phyloP scores from a whole-genome alignment of 2,329 filamentous ascomycete genomes.

The Parastagonospora avenae region DNA sequence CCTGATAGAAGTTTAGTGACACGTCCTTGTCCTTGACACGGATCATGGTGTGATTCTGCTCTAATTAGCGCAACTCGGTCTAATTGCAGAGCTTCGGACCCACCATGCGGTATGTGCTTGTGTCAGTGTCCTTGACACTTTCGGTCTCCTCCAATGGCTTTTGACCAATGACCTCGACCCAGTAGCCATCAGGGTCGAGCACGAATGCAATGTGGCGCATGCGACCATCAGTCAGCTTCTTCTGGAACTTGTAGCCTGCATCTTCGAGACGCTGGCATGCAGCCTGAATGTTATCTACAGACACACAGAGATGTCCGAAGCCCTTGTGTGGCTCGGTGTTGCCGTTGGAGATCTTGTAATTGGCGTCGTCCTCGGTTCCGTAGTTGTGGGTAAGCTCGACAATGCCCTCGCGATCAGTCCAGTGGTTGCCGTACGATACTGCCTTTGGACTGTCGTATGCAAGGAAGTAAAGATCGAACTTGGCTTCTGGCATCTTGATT shows the following conservation, averaged over 20 bases:
- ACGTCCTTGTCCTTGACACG: constrained; percentile 73
- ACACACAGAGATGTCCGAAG: constrained; percentile 83
- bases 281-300: constrained; percentile 72
- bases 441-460: constrained; percentile 81
- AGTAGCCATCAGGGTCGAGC: constrained; percentile 76
- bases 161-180: constrained; percentile 80
- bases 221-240: constrained; percentile 85
- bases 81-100: neutral
- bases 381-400: constrained; percentile 86
- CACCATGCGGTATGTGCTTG: constrained; percentile 72
- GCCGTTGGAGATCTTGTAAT: constrained; percentile 83
- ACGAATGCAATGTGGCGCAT: constrained; percentile 79
- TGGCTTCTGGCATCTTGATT: constrained; percentile 80
- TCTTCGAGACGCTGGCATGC: constrained; percentile 89
- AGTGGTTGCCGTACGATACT: constrained; percentile 73
- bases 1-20: constrained; percentile 62
- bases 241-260: constrained; percentile 92
- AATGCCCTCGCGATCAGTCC: constrained; percentile 83
- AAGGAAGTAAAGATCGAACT: constrained; percentile 96
- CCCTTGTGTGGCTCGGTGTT: constrained; percentile 89
- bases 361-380: constrained; percentile 83
- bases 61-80: constrained; percentile 9
- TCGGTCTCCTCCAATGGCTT: constrained; percentile 75
- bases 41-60: constrained; percentile 88
- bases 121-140: constrained; percentile 72